These are phyloP conservation scores for Cryptococcus amylolentus DNA, from an alignment of 1,284 basidiomycete species.

Conservation along the genomic window DNA sequence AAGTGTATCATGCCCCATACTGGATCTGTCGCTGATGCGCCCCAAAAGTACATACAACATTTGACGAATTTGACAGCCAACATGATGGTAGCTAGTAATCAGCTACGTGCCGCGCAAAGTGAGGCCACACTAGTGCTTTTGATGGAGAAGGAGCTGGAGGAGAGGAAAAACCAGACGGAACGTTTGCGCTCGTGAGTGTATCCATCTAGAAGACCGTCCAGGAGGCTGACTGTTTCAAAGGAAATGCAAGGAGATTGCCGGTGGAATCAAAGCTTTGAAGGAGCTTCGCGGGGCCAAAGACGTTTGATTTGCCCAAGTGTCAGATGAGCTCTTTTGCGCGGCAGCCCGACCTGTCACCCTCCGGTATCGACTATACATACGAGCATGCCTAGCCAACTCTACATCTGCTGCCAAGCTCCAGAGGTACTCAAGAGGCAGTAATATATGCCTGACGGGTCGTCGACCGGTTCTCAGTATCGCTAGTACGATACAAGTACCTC, in stretches of 20 bases:
- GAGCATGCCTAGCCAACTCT: too few relatives aligned
- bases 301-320: too few relatives aligned
- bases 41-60: constrained; percentile 42
- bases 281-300: neutral
- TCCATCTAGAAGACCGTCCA: neutral
- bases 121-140: constrained; percentile 44
- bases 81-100: constrained; percentile 45
- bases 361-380: too few relatives aligned
- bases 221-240: neutral
- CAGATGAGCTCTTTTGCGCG: neutral
- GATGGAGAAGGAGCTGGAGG: constrained; percentile 43
- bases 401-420: too few relatives aligned
- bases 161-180: constrained; percentile 32
- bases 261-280: constrained; percentile 3
- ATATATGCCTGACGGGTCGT: too few relatives aligned
- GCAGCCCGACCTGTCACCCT: neutral
- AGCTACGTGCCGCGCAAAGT: constrained; percentile 39
- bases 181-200: constrained; percentile 27
- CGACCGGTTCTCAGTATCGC: too few relatives aligned
- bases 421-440: too few relatives aligned
- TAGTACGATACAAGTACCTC: too few relatives aligned
- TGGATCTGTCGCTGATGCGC: neutral
- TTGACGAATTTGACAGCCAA: constrained; percentile 41
- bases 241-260: constrained; percentile 15
- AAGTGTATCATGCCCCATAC: neutral